Base-by-base conservation (phyloP, 352 stramenopile genomes). In the Nothophytophthora sp. region DNA sequence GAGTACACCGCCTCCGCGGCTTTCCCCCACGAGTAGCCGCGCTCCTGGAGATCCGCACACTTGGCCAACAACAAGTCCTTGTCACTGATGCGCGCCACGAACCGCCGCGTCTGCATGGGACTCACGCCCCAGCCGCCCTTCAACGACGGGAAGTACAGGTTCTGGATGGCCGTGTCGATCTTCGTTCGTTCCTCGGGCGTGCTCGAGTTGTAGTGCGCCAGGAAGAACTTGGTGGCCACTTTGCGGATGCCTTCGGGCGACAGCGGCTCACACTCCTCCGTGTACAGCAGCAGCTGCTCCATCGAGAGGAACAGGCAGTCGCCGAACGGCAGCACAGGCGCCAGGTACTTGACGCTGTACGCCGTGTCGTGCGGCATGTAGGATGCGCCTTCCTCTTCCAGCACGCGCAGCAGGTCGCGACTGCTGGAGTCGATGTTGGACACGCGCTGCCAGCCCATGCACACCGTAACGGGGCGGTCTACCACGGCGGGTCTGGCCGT, bases 261-360 rank as follows among this genome's bases (percentile, higher is more conserved):
- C 38, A 93, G 50, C 16, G 83, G 81, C 51, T 95, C 79, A 46
- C 83, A 92, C 32, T 92, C 85, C 42, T 95, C 85, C 37, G 82
- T 88, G 68, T 93, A 90, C 33, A 93, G 60, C 49, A 92, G 52
- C 12, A 95, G 54, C 60, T 95, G 85, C 59, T 95, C 85, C 72
- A 95, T 92, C 10, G 81, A 92, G 15, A 95, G 55, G 42, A 93
- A 95, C 30, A 95, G 79, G 47, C 85, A 95, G 66, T 95, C 85
- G 10, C 85, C 85, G 34, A 90, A 92, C 5, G 85, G 85, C 15
- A 82, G 60, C 15, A 95, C 85, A 0, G 82, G 85, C 4, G 82
- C 82, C 23, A 95, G 57, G 49, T 95, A 95, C 65, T 95, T 93
- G 63, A 95, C 85, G 37, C 81, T 91, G 73, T 95, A 95, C 15